Percentiles rank a stretch among this genome's conserved stretches.
phyloP scores from a whole-genome alignment of 2,329 filamentous ascomycete species.

The Aureobasidium sp. region DNA sequence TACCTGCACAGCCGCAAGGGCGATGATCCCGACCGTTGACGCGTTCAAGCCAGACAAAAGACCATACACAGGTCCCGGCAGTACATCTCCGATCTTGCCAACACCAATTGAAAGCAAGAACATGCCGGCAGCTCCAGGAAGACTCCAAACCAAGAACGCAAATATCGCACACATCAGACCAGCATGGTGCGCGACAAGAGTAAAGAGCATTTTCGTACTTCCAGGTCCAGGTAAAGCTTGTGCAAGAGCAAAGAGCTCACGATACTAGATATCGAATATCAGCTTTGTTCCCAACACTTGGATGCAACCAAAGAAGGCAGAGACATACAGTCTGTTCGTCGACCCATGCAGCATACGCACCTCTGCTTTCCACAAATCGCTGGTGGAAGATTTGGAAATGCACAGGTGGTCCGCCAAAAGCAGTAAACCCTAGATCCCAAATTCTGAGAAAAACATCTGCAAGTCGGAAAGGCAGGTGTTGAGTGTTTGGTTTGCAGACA shows the following conservation, averaged over 20 bases:
- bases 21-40: constrained; percentile 64
- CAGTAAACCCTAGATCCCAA: constrained; percentile 59
- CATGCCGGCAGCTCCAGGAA: constrained; percentile 66
- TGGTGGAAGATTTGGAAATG: constrained; percentile 62
- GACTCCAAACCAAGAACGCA: constrained; percentile 58
- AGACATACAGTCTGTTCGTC: constrained; percentile 57
- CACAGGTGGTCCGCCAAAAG: constrained; percentile 62
- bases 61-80: constrained; percentile 60
- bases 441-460: background rate
- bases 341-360: constrained; percentile 46
- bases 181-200: constrained; percentile 57
- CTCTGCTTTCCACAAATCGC: constrained; percentile 52
- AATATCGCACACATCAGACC: constrained; percentile 53
- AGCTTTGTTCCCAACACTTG: background rate
- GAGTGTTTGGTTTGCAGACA: background rate
- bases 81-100: constrained; percentile 49
- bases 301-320: background rate
- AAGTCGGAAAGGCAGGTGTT: background rate
- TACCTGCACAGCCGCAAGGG: constrained; percentile 55
- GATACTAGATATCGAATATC: constrained; percentile 45
- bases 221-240: constrained; percentile 62
- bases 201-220: constrained; percentile 66
- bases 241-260: constrained; percentile 63
- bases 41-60: constrained; percentile 66
- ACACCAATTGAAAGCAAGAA: constrained; percentile 61